These are phyloP conservation scores for Claviceps purpurea DNA, from an alignment of 2,329 filamentous ascomycete genomes.

Conservation along the genomic window DNA sequence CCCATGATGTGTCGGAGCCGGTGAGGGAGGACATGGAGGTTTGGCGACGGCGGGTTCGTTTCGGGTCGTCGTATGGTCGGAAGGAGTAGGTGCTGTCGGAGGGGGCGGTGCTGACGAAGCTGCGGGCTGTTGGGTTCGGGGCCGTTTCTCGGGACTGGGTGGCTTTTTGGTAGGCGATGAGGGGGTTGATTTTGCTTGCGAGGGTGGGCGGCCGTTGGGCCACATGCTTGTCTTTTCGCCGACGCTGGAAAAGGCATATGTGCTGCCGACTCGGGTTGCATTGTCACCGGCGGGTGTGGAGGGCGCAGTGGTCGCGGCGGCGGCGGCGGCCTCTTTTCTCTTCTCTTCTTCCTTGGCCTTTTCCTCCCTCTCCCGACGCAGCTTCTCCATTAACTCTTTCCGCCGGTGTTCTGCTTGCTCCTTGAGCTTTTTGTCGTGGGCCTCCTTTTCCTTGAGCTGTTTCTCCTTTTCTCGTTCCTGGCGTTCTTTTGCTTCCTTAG, in stretches of 20 bases:
- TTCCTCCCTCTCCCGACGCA: slow-evolving; percentile 15
- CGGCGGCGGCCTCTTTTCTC: slow-evolving; percentile 22
- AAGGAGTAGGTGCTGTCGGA: slow-evolving; percentile 59
- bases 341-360: slow-evolving; percentile 28
- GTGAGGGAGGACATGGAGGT: slow-evolving; percentile 57
- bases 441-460: slow-evolving; percentile 24
- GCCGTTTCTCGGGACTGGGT: slow-evolving; percentile 24
- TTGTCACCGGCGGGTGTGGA: slow-evolving; percentile 12
- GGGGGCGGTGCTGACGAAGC: slow-evolving; percentile 42
- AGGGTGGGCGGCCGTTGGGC: slow-evolving; percentile 40
- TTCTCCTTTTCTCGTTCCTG: slow-evolving; percentile 27
- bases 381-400: slow-evolving; percentile 13
- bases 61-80: slow-evolving; percentile 62
- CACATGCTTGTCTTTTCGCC: slow-evolving; percentile 60
- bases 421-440: slow-evolving; percentile 20
- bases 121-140: slow-evolving; percentile 39
- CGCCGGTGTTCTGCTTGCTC: slow-evolving; percentile 21
- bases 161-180: slow-evolving; percentile 10
- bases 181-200: slow-evolving; percentile 12
- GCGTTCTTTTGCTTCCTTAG: slow-evolving; percentile 39
- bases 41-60: slow-evolving; percentile 41
- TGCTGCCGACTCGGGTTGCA: slow-evolving; percentile 30
- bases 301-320: slow-evolving; percentile 19
- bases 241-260: slow-evolving; percentile 51
- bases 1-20: slow-evolving; percentile 72